Evolutionary conservation across 2,329 filamentous ascomycete species (phyloP).

Genomic region (Claviceps humidiphila): DNA sequence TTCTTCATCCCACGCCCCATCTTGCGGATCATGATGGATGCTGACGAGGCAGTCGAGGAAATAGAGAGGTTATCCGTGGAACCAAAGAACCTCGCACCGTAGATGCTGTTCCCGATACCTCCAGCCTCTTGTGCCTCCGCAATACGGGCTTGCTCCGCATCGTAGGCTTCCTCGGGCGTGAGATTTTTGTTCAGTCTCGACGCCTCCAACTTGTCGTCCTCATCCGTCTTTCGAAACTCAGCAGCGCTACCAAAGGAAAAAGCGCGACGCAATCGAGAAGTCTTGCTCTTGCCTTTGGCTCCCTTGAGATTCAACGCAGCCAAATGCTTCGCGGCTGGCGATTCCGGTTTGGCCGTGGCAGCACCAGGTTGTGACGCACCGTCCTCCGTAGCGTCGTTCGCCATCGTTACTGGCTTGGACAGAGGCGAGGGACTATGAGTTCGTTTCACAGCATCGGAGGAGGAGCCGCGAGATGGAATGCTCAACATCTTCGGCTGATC

Average conservation of each 20-base stretch:
- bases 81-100: constrained; percentile 75
- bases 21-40: constrained; percentile 89
- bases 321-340: constrained; percentile 71
- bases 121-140: constrained; percentile 84
- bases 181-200: constrained; percentile 54
- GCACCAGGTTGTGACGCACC: constrained; percentile 23
- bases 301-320: constrained; percentile 79
- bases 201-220: constrained; percentile 21
- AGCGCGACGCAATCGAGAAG: constrained; percentile 70
- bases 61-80: constrained; percentile 94
- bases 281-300: constrained; percentile 67
- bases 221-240: constrained; percentile 66
- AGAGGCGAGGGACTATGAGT: constrained; percentile 57
- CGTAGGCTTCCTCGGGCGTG: constrained; percentile 50
- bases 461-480: constrained; percentile 49
- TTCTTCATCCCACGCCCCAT: constrained; percentile 99
- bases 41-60: constrained; percentile 78
- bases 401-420: constrained; percentile 56
- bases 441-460: constrained; percentile 53
- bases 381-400: constrained; percentile 34
- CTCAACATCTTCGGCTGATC: constrained; percentile 43
- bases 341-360: constrained; percentile 31
- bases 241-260: constrained; percentile 96
- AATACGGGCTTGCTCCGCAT: constrained; percentile 84
- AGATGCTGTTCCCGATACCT: constrained; percentile 87